Evolutionary conservation across 1,139 yeast genomes (phyloP).

Genomic region (Sugiyamaella japonica): DNA sequence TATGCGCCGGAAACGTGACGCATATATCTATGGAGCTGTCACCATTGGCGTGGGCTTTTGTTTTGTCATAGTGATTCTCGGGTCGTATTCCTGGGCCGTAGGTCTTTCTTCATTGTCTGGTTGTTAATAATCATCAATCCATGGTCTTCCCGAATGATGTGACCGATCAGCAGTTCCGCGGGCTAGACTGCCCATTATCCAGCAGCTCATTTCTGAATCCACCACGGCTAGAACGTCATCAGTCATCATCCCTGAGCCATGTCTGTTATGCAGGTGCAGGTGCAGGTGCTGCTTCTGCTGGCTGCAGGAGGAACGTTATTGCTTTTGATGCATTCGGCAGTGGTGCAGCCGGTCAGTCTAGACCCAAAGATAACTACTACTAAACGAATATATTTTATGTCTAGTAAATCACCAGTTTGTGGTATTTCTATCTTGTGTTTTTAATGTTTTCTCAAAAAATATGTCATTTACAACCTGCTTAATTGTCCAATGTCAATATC

Average conservation of each 20-base stretch:
- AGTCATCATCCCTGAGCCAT: too few species aligned
- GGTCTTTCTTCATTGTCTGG: slow-evolving; percentile 37
- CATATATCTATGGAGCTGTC: slow-evolving; percentile 46
- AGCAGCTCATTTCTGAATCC: background rate
- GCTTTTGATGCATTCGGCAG: background rate
- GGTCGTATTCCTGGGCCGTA: slow-evolving; percentile 51
- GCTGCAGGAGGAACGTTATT: too few species aligned
- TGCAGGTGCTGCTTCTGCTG: background rate
- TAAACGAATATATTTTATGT: too few species aligned
- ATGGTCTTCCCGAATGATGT: too few species aligned
- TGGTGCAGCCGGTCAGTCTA: background rate
- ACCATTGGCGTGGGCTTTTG: slow-evolving; percentile 44
- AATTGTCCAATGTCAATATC: background rate
- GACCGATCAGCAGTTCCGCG: too few species aligned
- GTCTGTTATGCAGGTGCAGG: too few species aligned
- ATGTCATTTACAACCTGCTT: background rate
- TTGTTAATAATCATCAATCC: background rate
- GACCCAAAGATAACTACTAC: background rate
- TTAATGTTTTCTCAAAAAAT: background rate
- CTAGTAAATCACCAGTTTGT: too few species aligned
- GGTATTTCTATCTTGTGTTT: too few species aligned
- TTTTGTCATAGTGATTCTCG: slow-evolving; percentile 46
- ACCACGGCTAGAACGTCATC: too few species aligned
- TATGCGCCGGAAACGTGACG: slow-evolving; percentile 34
- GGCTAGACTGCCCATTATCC: background rate